phyloP scores from a whole-genome alignment of 148 eudicot genomes.

The Limonium bicolor region DNA sequence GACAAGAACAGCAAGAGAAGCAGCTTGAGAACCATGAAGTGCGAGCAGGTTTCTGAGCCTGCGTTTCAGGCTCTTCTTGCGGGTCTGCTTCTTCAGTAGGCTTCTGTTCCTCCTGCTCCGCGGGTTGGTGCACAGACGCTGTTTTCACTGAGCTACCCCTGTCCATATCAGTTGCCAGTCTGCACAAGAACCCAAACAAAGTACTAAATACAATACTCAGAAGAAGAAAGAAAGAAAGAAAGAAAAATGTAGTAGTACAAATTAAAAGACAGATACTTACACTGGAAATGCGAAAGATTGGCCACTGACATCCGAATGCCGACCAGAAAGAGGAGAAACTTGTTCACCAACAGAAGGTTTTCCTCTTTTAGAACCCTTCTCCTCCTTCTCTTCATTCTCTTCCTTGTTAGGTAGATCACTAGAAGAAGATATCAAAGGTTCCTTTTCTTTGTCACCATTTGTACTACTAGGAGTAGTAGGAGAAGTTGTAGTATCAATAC shows the following conservation, averaged over 20 bases:
- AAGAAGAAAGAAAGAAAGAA: background rate
- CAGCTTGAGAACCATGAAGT: conserved; percentile 2
- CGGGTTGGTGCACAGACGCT: background rate
- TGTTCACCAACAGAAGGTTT: conserved; percentile 15
- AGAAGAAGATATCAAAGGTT: background rate
- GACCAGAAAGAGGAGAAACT: conserved; percentile 9
- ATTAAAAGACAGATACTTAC: conserved; percentile 21
- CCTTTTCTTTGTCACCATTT: background rate
- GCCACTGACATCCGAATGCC: conserved; percentile 24
- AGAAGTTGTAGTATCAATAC: background rate
- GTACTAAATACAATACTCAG: background rate
- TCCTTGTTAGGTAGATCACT: conserved; percentile 9
- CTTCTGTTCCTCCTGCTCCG: background rate
- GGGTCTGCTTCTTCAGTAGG: background rate
- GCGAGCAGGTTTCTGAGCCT: background rate
- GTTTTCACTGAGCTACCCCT: background rate
- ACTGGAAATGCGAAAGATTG: conserved; percentile 69
- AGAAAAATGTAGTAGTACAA: background rate
- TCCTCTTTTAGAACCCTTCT: conserved; percentile 1
- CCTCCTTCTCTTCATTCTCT: conserved; percentile 5
- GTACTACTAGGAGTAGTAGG: background rate
- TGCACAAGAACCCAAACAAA: background rate
- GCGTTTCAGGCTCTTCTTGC: background rate
- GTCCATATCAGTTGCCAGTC: background rate
- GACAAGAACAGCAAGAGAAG: background rate